Evolutionary conservation across 176 grass and related monocot species (phyloP).

Genomic region (Olyra latifolia): DNA sequence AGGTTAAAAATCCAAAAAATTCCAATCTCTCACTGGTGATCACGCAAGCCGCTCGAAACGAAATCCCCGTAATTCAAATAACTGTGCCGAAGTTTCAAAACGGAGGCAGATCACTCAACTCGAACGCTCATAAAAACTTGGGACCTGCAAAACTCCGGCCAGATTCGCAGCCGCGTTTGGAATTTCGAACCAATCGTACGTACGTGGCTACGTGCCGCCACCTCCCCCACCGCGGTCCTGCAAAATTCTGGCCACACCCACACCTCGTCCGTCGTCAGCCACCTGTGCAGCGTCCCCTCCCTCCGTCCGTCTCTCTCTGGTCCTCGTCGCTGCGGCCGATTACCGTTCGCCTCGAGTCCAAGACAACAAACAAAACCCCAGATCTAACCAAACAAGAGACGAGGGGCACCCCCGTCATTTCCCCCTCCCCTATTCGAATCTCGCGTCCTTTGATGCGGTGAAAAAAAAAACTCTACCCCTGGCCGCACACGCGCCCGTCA

Average conservation of each 20-base stretch:
- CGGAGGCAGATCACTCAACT: no score
- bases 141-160: neutral
- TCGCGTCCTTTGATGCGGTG: conserved; percentile 40
- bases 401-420: conserved; percentile 30
- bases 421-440: conserved; percentile 17
- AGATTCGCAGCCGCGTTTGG: neutral
- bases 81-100: no score
- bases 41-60: no score
- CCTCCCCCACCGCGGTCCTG: neutral
- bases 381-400: conserved; percentile 21
- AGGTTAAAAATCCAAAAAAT: no score
- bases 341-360: conserved; percentile 37
- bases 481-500: neutral
- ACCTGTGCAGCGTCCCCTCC: neutral
- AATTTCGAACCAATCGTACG: neutral
- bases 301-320: neutral
- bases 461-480: neutral
- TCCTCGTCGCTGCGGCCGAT: conserved; percentile 12
- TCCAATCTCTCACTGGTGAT: no score
- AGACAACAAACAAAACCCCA: conserved; percentile 8
- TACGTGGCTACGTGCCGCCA: neutral
- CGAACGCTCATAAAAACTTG: no score
- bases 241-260: neutral
- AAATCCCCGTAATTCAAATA: no score
- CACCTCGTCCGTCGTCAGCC: neutral